Evolutionary conservation across 108 stramenopile genomes (phyloP), one percentile per base, ranked within the genome.

Genomic region (Stephanodiscus triporus): DNA sequence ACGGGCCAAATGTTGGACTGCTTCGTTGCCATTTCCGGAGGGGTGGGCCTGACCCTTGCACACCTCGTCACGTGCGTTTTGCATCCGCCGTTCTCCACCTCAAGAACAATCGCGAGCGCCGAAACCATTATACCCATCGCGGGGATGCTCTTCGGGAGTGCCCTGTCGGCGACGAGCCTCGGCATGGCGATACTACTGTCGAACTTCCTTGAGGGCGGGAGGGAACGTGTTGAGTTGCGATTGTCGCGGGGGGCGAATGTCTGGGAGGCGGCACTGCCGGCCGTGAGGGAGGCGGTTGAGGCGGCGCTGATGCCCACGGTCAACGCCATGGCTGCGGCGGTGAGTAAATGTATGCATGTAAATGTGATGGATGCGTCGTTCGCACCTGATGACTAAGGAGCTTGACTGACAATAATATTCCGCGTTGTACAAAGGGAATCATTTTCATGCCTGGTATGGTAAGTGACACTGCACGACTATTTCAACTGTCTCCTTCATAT

Each of bases 141-240:
- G 11, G 83, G 85, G 45, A 86, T 86, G 85, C 34, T 86, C 7
- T 70, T 86, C 32, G 80, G 85, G 11, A 76, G 73, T 27, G 68
- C 74, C 0, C 48, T 83, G 42, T 66, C 50, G 11, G 78, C 76
- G 14, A 75, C 68, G 20, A 55, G 78, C 0, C 48, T 85, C 1
- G 57, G 63, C 11, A 56, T 78, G 63, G 36, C 61, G 23, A 32
- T 79, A 4, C 57, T 84, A 2, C 37, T 84, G 20, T 42, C 61
- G 11, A 77, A 71, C 29, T 70, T 84, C 32, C 27, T 74, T 14
- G 82, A 82, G 34, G 38, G 54, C 34, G 38, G 42, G 36, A 66
- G 65, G n/a, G 73, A 78, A 36, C 59, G 74, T 32, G 54, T 83
- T 22, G 84, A 85, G 77, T 48, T 79, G 19, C 30, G 64, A 30